Percentiles rank a stretch among this genome's conserved stretches.
Conservation (phyloP, 2,329 filamentous ascomycete species). For the Talaromyces albobiverticillius region DNA sequence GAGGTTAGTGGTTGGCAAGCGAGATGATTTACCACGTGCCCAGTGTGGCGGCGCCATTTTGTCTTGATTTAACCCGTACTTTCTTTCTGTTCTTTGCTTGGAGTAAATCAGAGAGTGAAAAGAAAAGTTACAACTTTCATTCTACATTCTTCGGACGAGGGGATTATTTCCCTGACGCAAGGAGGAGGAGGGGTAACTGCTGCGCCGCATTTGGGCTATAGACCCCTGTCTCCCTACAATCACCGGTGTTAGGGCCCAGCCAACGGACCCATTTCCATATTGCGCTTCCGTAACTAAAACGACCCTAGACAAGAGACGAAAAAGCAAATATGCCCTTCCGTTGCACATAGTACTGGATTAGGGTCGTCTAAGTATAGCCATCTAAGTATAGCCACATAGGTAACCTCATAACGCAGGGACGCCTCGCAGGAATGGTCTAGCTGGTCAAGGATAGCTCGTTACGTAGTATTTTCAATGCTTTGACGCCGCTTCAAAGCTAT, state of each 20-base stretch:
- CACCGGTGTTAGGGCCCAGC: background rate
- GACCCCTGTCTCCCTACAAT: background rate
- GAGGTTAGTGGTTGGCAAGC: background rate
- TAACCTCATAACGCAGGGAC: too few species aligned
- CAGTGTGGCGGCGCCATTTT: background rate
- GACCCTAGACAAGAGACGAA: background rate
- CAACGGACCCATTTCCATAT: background rate
- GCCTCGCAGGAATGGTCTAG: too few species aligned
- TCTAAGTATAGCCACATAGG: too few species aligned
- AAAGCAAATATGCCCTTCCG: background rate
- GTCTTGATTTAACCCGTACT: background rate
- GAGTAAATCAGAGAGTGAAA: background rate
- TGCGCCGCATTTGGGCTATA: background rate
- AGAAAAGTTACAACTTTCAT: too few species aligned
- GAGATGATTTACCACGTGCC: background rate
- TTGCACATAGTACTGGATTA: background rate
- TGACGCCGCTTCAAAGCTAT: too few species aligned
- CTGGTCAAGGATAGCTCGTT: too few species aligned
- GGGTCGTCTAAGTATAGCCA: too few species aligned
- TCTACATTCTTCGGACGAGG: too few species aligned
- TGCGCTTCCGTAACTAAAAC: background rate
- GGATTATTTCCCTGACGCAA: too few species aligned
- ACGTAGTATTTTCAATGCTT: too few species aligned
- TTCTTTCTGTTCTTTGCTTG: background rate
- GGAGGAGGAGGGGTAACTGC: background rate